Conservation (phyloP, 495 filamentous ascomycete species). For the Neurospora terricola region DNA sequence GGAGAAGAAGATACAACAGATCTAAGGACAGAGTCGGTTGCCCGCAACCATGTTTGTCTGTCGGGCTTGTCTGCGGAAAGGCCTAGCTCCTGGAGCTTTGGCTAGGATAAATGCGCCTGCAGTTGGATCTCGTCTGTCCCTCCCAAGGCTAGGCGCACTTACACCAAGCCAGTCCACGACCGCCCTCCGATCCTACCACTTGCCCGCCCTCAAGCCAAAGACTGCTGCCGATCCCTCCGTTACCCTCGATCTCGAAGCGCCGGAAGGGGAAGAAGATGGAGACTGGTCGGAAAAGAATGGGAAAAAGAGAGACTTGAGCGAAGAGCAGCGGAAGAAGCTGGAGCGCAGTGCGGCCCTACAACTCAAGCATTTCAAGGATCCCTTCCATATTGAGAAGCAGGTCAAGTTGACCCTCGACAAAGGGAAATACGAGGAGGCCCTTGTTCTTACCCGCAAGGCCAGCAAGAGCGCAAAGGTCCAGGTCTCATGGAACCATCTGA, state of each 20-base stretch:
- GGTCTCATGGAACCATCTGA: conserved; percentile 81
- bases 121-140: neutral
- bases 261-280: neutral
- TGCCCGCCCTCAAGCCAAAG: neutral
- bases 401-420: conserved; percentile 44
- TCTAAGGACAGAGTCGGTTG: neutral
- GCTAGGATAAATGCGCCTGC: neutral
- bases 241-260: neutral
- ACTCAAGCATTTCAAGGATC: conserved; percentile 56
- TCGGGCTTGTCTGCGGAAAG: conserved; percentile 24
- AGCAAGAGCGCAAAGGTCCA: conserved; percentile 48
- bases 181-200: neutral
- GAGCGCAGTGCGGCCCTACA: conserved; percentile 38
- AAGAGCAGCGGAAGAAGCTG: conserved; percentile 8
- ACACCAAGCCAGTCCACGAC: neutral
- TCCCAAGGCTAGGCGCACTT: neutral
- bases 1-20: neutral
- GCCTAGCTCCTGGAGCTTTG: conserved; percentile 1
- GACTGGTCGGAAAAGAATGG: neutral
- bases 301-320: neutral
- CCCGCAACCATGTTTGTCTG: conserved; percentile 30
- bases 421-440: conserved; percentile 51
- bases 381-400: conserved; percentile 52
- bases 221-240: neutral
- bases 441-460: conserved; percentile 53